Evolutionary conservation across 1,284 basidiomycete genomes (phyloP).

Genomic region (Ustilago hordei): DNA sequence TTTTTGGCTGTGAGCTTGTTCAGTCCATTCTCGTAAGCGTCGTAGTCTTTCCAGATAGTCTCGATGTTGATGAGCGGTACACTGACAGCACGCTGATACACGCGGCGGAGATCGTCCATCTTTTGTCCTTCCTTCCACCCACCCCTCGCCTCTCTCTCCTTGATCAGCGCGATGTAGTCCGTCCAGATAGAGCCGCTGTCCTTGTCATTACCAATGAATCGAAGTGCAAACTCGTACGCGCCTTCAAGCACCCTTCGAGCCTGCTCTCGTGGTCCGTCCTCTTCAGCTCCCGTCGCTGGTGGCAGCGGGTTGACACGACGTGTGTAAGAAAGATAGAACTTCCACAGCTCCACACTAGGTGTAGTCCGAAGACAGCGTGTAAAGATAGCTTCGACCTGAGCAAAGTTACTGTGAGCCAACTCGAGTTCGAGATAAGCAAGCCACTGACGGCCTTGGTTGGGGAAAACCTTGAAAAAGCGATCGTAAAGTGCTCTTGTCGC

Average conservation of each 20-base stretch:
- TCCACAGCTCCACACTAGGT: constrained; percentile 86
- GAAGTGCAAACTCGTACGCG: constrained; percentile 93
- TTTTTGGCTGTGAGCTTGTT: constrained; percentile 97
- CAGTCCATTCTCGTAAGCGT: constrained; percentile 88
- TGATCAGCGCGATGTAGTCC: constrained; percentile 84
- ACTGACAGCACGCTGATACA: constrained; percentile 91
- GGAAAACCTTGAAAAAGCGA: constrained; percentile 79
- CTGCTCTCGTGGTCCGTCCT: constrained; percentile 73
- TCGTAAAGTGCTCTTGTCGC: constrained; percentile 80
- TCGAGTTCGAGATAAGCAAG: constrained; percentile 80
- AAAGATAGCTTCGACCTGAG: constrained; percentile 73
- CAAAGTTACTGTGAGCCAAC: constrained; percentile 78
- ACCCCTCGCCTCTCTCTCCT: constrained; percentile 75
- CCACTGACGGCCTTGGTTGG: constrained; percentile 74
- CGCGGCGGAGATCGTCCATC: constrained; percentile 90
- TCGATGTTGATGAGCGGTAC: constrained; percentile 95
- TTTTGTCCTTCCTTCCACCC: constrained; percentile 93
- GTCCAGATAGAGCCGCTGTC: constrained; percentile 75
- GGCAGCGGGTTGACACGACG: constrained; percentile 67
- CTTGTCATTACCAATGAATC: constrained; percentile 82
- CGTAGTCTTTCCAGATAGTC: constrained; percentile 92
- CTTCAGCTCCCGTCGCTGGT: constrained; percentile 63
- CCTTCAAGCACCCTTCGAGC: constrained; percentile 81
- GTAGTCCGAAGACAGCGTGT: constrained; percentile 83
- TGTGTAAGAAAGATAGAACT: constrained; percentile 73